Evolutionary conservation across 768 basidiomycete species (phyloP).

Genomic region (Infundibulicybe gibba): DNA sequence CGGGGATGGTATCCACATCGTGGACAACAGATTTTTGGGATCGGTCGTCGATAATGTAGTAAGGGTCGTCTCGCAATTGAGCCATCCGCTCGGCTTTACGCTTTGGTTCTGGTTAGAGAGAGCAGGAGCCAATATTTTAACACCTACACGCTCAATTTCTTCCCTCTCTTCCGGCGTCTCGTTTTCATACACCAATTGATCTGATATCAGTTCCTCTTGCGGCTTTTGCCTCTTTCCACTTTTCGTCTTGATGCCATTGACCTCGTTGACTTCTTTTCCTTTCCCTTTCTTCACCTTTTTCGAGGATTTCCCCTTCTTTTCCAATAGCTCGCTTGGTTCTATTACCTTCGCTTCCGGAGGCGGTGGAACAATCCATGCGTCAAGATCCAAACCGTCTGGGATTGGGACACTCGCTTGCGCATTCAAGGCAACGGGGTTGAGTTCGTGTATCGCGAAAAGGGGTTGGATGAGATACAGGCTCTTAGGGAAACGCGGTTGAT

Average conservation of each 20-base stretch:
- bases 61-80: constrained; percentile 82
- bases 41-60: constrained; percentile 76
- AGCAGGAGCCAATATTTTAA: constrained; percentile 1
- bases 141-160: constrained; percentile 62
- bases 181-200: constrained; percentile 30
- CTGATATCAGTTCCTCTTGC: constrained; percentile 20
- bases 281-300: constrained; percentile 29
- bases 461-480: constrained; percentile 84
- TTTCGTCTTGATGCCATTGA: constrained; percentile 17
- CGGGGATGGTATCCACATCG: constrained; percentile 90
- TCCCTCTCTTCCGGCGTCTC: constrained; percentile 59
- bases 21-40: constrained; percentile 35
- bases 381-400: constrained; percentile 85
- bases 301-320: constrained; percentile 50
- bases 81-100: constrained; percentile 73
- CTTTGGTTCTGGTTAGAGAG: constrained; percentile 33
- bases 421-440: constrained; percentile 76
- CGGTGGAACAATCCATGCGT: constrained; percentile 79
- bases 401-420: constrained; percentile 82
- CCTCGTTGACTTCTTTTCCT: constrained; percentile 19
- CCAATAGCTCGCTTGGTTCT: constrained; percentile 41
- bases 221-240: constrained; percentile 31
- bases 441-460: constrained; percentile 70
- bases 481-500: constrained; percentile 74
- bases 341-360: constrained; percentile 34